Percentiles rank a stretch among this genome's conserved stretches.
Conservation (phyloP, 2,329 filamentous ascomycete species). For the Exophiala spinifera region DNA sequence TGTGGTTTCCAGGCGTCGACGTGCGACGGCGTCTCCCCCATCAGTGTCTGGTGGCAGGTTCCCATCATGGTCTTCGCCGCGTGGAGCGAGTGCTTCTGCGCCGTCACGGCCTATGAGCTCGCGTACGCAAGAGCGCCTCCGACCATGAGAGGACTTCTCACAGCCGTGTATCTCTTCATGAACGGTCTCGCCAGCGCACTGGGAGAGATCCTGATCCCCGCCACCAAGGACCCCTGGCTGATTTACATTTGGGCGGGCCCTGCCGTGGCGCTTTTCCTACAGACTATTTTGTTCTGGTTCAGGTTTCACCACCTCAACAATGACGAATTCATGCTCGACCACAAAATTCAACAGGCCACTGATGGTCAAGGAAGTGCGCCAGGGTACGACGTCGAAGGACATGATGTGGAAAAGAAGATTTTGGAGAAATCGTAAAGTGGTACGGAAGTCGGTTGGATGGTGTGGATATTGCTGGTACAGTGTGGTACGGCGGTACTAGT, state of each 20-base stretch:
- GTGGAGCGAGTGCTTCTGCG: slow-evolving; percentile 57
- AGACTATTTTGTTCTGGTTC: slow-evolving; percentile 65
- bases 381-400: too few species aligned
- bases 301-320: slow-evolving; percentile 62
- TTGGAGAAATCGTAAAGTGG: too few species aligned
- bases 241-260: slow-evolving; percentile 69
- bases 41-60: slow-evolving; percentile 45
- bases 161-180: slow-evolving; percentile 66
- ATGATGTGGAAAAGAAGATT: too few species aligned
- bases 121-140: slow-evolving; percentile 70
- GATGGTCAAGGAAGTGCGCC: too few species aligned
- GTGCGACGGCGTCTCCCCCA: slow-evolving; percentile 25
- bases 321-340: slow-evolving; percentile 52
- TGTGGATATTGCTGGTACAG: too few species aligned
- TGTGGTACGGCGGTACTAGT: too few species aligned
- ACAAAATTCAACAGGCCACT: too few species aligned
- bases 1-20: slow-evolving; percentile 49
- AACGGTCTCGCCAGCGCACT: slow-evolving; percentile 66
- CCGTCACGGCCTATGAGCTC: slow-evolving; percentile 67
- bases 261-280: slow-evolving; percentile 60
- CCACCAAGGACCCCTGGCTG: slow-evolving; percentile 62
- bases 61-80: slow-evolving; percentile 52
- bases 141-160: slow-evolving; percentile 66
- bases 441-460: too few species aligned
- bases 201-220: slow-evolving; percentile 62